Evolutionary conservation across 768 basidiomycete genomes (phyloP), one percentile per base, ranked within the genome.

Genomic region (Sarcodon sp.): DNA sequence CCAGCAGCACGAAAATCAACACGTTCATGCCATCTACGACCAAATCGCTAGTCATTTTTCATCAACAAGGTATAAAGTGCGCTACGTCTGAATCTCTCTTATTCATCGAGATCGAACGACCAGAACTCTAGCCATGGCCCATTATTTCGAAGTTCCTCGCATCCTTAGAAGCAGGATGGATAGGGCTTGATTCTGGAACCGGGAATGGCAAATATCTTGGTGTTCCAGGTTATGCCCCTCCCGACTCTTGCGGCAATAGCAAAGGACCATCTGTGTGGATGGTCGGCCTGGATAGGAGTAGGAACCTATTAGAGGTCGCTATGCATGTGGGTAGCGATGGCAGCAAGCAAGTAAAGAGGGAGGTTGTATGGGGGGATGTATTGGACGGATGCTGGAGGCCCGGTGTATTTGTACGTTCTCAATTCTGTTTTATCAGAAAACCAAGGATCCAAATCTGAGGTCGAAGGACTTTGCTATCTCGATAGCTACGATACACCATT

Each of bases 401-500:
- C n/a, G 83, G 80, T 1, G 73, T 73, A 16, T 97, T 97, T 59
- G 82, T 72, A 37, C 62, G 55, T n/a, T 38, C 18, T 10, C 34
- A 45, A 47, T 11, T 50, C 48, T 21, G 21, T 12, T 44, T 47
- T 34, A 35, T 16, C 33, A 15, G 15, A 34, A 38, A 35, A 18
- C 38, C 36, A 9, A 44, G 16, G 32, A 12, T 43, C 18, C 11
- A 21, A 52, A 46, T 21, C 7, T 35, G 18, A 49, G 31, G 36
- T 37, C n/a, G 15, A 55, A 97, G 93, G 91, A 97, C 68, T 96
- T 90, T 57, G 87, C 87, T 2, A 92, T 99, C 44, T 96, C 93
- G 4, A 93, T 99, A 53, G 96, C 96, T 27, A 98, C 94, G 2
- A 88, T 98, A 43, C 96, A 99, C 58, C 96, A 99, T 63, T 72